Base-by-base conservation (phyloP, 306 rosid genomes). In the Styphnolobium japonicum region DNA sequence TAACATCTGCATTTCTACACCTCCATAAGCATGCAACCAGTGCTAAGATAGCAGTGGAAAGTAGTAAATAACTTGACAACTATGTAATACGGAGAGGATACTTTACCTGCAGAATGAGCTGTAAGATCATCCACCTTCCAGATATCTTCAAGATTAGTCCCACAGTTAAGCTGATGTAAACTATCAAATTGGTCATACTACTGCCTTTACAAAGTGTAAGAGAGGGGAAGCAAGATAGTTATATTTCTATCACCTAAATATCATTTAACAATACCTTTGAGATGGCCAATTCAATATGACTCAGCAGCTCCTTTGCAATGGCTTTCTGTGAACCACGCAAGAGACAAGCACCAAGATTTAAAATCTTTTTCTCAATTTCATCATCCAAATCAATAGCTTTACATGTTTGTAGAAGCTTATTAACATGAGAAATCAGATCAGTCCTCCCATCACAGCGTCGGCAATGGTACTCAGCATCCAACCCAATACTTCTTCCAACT, bases 371-470 rank as follows among this genome's bases (percentile, higher is more conserved):
- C 46, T 67, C 92, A 71, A 83, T 79, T 21, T 84, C 92, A 64
- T 86, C 87, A 11, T 70, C 90, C 45, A 89, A 84, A 67, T 86
- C 86, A 49, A 68, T 64, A 63, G 90, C 57, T 77, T 84, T 86
- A 64, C 93, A 91, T 16, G 83, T 73, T 56, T 78, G 87, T 62
- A 87, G 34, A 78, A 91, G 79, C 62, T 78, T 86, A 39, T 76
- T 67, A 3, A 85, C 94, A 80, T 91, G 92, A 46, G 89, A 77
- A 34, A 91, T 77, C 43, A 95, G 85, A 85, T 93, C 90, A 33
- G 96, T 88, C 81, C 87, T 90, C 57, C 81, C 83, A 84, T 91
- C 98, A 84, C 99, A 95, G 49, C 99, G 92, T 18, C 94, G 87
- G 70, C 99, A 95, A 82, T 85, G 82, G 75, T 91, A 95, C 81